Evolutionary conservation across 2,329 filamentous ascomycete species (phyloP).

Genomic region (Penicillium frequentans): DNA sequence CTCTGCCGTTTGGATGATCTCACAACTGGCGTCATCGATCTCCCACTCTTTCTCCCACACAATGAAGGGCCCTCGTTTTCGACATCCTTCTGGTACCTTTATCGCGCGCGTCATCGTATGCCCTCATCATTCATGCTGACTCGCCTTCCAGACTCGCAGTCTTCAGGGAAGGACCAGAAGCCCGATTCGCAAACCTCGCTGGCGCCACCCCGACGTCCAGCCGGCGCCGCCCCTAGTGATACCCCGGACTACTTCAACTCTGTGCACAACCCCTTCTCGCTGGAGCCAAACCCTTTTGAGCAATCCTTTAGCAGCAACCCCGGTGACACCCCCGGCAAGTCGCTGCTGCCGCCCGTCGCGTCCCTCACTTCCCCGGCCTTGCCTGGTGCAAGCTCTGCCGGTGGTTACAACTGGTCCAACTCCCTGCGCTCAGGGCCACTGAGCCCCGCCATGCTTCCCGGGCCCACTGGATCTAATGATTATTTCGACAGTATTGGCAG

Average conservation of each 20-base stretch:
- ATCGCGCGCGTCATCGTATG: conserved; percentile 12
- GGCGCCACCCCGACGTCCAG: conserved; percentile 66
- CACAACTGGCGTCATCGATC: conserved; percentile 38
- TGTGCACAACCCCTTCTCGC: conserved; percentile 55
- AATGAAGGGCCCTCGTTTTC: conserved; percentile 22
- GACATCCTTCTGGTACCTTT: conserved; percentile 22
- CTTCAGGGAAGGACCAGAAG: conserved; percentile 39
- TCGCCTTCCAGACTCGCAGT: conserved; percentile 30
- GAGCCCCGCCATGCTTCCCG: conserved; percentile 95
- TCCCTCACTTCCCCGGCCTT: conserved; percentile 87
- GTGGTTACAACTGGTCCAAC: conserved; percentile 75
- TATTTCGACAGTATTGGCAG: conserved; percentile 87
- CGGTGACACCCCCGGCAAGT: conserved; percentile 77
- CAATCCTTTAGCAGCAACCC: conserved; percentile 76
- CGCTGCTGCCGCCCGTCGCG: conserved; percentile 83
- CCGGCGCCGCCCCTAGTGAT: conserved; percentile 53
- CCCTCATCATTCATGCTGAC: conserved; percentile 24
- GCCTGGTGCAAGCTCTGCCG: conserved; percentile 70
- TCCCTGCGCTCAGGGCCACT: conserved; percentile 88
- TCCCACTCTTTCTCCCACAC: conserved; percentile 23
- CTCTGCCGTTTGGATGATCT: conserved; percentile 38
- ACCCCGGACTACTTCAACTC: conserved; percentile 70
- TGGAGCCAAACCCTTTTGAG: conserved; percentile 94
- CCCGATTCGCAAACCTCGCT: conserved; percentile 61
- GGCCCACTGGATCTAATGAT: conserved; percentile 70